Base-by-base conservation (phyloP, 108 stramenopile species). In the Epipyxis sp. region DNA sequence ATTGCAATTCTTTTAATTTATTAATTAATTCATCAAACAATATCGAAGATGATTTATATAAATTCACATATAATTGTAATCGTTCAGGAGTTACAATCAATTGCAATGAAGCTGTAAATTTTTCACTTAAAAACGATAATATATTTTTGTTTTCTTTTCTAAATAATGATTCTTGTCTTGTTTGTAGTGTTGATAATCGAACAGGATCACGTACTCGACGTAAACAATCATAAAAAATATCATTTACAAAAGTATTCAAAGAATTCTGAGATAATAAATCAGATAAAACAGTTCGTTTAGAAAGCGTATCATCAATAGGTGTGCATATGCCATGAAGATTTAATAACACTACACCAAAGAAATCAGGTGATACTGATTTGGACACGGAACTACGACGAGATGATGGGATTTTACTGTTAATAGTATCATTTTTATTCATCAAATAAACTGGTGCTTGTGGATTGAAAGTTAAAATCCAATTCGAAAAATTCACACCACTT, bases 131-230 rank as follows among this genome's bases (percentile, higher is more conserved):
- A 20, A 57, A 16, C 20, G 20, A 25, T 57, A 25, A 25, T 57
- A 57, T 25, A 57, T 25, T 25, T 25, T 57, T 25, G 54, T 57
- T 57, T 16, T 57, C 16, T 16, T 57, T 25, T 16, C 20, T 25
- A 25, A 57, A 57, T 29, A 65, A 37, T 10, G 10, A 39, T 10
- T 6, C 6, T 25, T 74, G 44, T 13, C 71, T 13, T 42, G 3
- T 42, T 74, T 74, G 10, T 42, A 74, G 34, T 10, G 16, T 42
- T 6, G 34, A 10, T 27, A 35, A 43, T 10, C 71, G 44, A 10
- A 74, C 71, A 43, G 71, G 71, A 35, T 6, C 3, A 13, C 71
- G 44, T 6, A 74, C 71, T 6, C 71, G 44, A 43, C 71, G 6
- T 6, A 74, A 13, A 37, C 71, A 54, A 6, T 32, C 27, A 37